Evolutionary conservation across 768 basidiomycete species (phyloP), one percentile per base, ranked within the genome.

Genomic region (Gelatoporia subvermispora): DNA sequence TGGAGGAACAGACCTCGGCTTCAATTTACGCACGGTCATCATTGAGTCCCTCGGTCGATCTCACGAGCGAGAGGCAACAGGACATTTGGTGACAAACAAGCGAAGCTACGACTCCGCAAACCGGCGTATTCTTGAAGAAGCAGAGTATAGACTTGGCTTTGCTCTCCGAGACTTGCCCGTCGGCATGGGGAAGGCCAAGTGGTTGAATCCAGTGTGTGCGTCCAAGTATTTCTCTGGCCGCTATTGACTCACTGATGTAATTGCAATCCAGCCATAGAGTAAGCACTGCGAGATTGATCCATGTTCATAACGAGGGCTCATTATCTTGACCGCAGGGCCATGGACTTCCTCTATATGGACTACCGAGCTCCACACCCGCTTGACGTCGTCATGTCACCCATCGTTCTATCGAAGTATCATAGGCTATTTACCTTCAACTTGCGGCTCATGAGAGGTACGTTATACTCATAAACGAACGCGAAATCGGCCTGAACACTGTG

Each of bases 331-430:
- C 39, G 4, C 54, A 90, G 88, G 63, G 91, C 93, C 7, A 64
- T 95, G 37, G 93, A 94, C 63, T 95, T 94, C 61, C 68, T 95
- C 13, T 90, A 89, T 60, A 82, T 95, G 71, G 82, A 92, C 54
- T 95, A 95, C 65, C 55, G 86, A 57, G 84, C 89, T n/a, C 89
- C 91, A 1, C 73, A 74, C n/a, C 79, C 90, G 0, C 68, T 95
- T 35, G 79, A 82, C 40, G 74, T 83, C 10, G 61, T 95, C 9
- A 85, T 95, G 25, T 81, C 88, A 2, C 71, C 78, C 1, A 72
- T 78, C 4, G 76, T 87, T 25, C 65, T 93, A n/a, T 82, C 78
- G 4, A 94, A 93, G 62, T 94, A 94, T 60, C 88, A 93, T 54
- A 73, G 87, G 35, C 71, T 93, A 52, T 92, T 93, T 63, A 75